Conservation (phyloP, 2,329 filamentous ascomycete genomes). For the Davidsoniella virescens region DNA sequence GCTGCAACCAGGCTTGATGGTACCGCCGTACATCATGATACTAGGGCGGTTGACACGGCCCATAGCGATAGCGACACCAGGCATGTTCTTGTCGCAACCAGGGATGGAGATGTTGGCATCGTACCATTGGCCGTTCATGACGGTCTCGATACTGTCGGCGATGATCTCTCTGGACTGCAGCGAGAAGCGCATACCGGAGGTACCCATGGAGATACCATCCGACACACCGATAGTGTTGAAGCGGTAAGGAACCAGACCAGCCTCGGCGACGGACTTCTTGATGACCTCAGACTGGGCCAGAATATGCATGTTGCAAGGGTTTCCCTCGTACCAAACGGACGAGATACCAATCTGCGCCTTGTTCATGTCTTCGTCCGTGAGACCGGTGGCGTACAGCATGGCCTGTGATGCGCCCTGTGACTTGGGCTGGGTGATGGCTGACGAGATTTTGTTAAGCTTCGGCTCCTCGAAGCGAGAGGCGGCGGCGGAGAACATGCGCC, state of each 20-base stretch:
- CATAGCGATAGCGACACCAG: conserved; percentile 82
- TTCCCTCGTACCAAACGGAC: conserved; percentile 94
- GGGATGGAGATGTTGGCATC: conserved; percentile 94
- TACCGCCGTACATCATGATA: conserved; percentile 95
- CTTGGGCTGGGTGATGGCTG: conserved; percentile 84
- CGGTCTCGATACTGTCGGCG: conserved; percentile 94
- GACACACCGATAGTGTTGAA: conserved; percentile 99
- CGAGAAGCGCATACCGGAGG: conserved; percentile 88
- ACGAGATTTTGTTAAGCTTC: conserved; percentile 69
- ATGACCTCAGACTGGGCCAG: conserved; percentile 74
- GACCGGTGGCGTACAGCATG: conserved; percentile 92
- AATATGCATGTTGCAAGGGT: conserved; percentile 98
- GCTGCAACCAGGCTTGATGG: conserved; percentile 89
- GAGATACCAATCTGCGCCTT: conserved; percentile 97
- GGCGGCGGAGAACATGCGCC: conserved; percentile 36
- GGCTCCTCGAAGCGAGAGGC: conserved; percentile 26
- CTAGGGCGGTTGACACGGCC: conserved; percentile 84
- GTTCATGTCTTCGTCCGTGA: conserved; percentile 74
- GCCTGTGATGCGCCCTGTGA: conserved; percentile 96
- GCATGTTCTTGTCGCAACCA: conserved; percentile 99
- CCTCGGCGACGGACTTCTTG: conserved; percentile 42
- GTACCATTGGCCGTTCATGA: conserved; percentile 98
- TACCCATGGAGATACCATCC: conserved; percentile 97
- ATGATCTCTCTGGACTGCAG: conserved; percentile 93
- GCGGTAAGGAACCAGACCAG: conserved; percentile 79